Evolutionary conservation across 2,329 filamentous ascomycete genomes (phyloP), one percentile per base, ranked within the genome.

Genomic region (Microdochium bolleyi): DNA sequence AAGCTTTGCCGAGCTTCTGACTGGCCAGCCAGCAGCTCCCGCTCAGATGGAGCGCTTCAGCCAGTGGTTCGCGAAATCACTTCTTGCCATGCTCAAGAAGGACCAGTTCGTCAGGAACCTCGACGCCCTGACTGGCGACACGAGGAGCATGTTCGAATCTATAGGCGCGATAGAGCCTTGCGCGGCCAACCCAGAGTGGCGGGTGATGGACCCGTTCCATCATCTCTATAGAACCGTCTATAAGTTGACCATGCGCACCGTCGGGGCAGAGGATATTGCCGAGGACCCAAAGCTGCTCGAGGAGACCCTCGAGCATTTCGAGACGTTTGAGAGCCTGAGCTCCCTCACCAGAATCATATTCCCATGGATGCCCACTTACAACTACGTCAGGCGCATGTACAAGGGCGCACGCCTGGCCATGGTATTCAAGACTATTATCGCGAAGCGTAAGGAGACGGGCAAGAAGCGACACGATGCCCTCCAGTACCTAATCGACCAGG

Each of bases 241-340:
- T 62, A 71, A 75, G 59, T 69, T 83, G n/a, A 83, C 78, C 3
- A 80, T 82, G 67, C 73, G 80, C 13, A 77, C 73, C 3, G 69
- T 83, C 1, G 79, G 76, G 7, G 72, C 72, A 51, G 67, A 73
- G 30, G 80, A 83, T 44, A 73, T 83, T 24, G 79, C 78, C 14
- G 67, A 77, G 2, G 67, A 77, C 50, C 68, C 70, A 0, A 56
- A 56, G 5, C 60, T 77, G 21, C 58, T 78, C 2, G 63, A 62
- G n/a, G 64, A 69, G 37, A 73, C 71, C 2, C 65, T 82, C 14
- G 54, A 62, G 14, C 63, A 72, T 11, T 82, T 76, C 54, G 71
- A 76, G 52, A 62, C 61, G 25, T 71, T 82, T 44, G 78, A 81
- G 51, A 56, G 56, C 2, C 67, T 66, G 51, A 67, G 63, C 14